Percentiles rank a stretch among this genome's conserved stretches.
Evolutionary conservation across 805 yeast species (phyloP).

Genomic region (Wickerhamiella bombiphila): DNA sequence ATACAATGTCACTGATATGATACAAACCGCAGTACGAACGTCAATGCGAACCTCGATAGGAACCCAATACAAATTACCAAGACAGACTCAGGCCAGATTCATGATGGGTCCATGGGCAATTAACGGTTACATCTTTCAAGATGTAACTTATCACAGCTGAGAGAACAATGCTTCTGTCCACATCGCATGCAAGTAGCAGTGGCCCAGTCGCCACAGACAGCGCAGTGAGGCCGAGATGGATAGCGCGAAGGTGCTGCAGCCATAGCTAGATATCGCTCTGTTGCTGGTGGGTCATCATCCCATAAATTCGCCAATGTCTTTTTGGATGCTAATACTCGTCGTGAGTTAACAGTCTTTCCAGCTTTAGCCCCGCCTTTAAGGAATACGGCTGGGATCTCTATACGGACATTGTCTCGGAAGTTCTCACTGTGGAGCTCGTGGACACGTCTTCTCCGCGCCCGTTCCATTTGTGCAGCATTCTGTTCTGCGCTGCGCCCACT

Average conservation of each 20-base stretch:
- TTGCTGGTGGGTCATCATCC: slow-evolving; percentile 28
- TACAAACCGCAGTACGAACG: too few relatives aligned
- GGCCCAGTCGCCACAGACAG: slow-evolving; percentile 30
- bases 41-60: too few relatives aligned
- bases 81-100: too few relatives aligned
- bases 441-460: slow-evolving; percentile 14
- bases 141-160: slow-evolving; percentile 25
- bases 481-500: background rate
- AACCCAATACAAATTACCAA: too few relatives aligned
- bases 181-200: slow-evolving; percentile 24
- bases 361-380: slow-evolving; percentile 16
- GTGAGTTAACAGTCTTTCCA: slow-evolving; percentile 21
- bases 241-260: slow-evolving; percentile 24
- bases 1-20: too few relatives aligned
- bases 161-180: slow-evolving; percentile 25
- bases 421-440: slow-evolving; percentile 17
- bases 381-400: slow-evolving; percentile 17
- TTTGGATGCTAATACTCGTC: slow-evolving; percentile 26
- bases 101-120: too few relatives aligned
- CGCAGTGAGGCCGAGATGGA: slow-evolving; percentile 25
- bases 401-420: slow-evolving; percentile 13
- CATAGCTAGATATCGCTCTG: slow-evolving; percentile 20
- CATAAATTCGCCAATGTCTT: slow-evolving; percentile 27
- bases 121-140: slow-evolving; percentile 19
- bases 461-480: slow-evolving; percentile 9